phyloP scores from a whole-genome alignment of 768 basidiomycete species.

The Panaeolus cyanescens region DNA sequence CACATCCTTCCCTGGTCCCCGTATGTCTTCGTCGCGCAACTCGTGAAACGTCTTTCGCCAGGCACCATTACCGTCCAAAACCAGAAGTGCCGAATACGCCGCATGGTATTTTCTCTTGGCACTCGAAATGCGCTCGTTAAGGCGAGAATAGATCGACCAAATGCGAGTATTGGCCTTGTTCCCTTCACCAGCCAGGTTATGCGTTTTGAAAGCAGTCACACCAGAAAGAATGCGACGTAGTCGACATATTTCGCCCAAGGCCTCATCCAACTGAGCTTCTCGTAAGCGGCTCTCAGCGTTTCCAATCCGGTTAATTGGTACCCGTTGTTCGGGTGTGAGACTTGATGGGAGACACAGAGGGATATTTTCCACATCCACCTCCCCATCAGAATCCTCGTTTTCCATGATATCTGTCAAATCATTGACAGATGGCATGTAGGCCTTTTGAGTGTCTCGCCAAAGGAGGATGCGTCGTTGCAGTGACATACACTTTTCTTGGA shows the following conservation, averaged over 20 bases:
- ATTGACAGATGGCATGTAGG: constrained; percentile 11
- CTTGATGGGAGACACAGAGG: constrained; percentile 7
- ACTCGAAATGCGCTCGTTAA: constrained; percentile 8
- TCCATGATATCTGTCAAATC: background rate
- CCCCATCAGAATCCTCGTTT: background rate
- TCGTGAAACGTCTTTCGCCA: constrained; percentile 12
- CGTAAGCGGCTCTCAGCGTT: constrained; percentile 13
- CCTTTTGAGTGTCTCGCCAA: constrained; percentile 11
- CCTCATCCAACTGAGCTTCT: constrained; percentile 20
- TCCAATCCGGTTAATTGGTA: background rate
- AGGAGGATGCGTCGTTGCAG: constrained; percentile 6
- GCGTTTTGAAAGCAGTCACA: constrained; percentile 22
- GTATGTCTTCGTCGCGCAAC: constrained; percentile 9
- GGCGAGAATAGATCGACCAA: constrained; percentile 10
- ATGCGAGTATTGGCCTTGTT: constrained; percentile 22
- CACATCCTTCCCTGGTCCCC: constrained; percentile 9
- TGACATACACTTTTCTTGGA: constrained; percentile 10
- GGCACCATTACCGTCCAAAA: constrained; percentile 14
- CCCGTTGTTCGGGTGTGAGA: background rate
- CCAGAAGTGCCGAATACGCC: constrained; percentile 6
- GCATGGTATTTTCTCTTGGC: constrained; percentile 12
- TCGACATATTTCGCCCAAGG: constrained; percentile 17
- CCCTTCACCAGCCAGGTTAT: constrained; percentile 20
- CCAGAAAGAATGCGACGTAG: constrained; percentile 13
- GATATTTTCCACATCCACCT: background rate